Evolutionary conservation across 179 eudicot species (phyloP), one percentile per base, ranked within the genome.

Genomic region (Spinacia oleracea): DNA sequence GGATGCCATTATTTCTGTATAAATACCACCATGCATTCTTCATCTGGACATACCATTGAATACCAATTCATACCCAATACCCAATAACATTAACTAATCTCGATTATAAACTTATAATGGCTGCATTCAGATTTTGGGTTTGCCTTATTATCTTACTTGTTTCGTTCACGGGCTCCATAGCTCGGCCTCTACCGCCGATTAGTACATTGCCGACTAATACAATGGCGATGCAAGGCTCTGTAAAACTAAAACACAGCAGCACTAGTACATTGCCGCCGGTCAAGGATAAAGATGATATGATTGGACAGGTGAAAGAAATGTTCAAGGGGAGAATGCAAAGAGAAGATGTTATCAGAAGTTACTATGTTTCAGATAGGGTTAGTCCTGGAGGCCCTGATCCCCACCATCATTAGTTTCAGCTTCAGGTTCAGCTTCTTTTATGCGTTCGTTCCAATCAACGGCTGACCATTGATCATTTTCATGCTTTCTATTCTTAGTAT

Each of bases 381-480:
- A 77, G 48, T 42, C 84, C 84, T 9, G 84, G 84, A 34, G 84
- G 84, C 38, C 84, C 84, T 51, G 84, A 81, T 40, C 84, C 84
- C 11, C 84, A 72, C 76, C 84, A 81, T 64, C 84, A 81, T 34
- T 77, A 76, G 48, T 60, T 53, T 53, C 25, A 20, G 58, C 20
- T 53, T 53, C 58, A n/a, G n/a, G n/a, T n/a, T n/a, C n/a, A n/a
- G n/a, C n/a, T n/a, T 45, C 20, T 5, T 20, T 53, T 0, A 53
- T 53, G n/a, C 58, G 9, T 20, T 53, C 58, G 23, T 20, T 53
- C 58, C 8, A 20, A 20, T 53, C 8, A 53, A 53, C 15, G 9
- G 25, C 58, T 53, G 58, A 53, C n/a, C 1, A 53, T 18, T 53
- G 25, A 15, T 53, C 9, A 18, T 53, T 53, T 53, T 20, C 21